Conservation (phyloP, 441 rosid species). For the Metrosideros polymorpha region DNA sequence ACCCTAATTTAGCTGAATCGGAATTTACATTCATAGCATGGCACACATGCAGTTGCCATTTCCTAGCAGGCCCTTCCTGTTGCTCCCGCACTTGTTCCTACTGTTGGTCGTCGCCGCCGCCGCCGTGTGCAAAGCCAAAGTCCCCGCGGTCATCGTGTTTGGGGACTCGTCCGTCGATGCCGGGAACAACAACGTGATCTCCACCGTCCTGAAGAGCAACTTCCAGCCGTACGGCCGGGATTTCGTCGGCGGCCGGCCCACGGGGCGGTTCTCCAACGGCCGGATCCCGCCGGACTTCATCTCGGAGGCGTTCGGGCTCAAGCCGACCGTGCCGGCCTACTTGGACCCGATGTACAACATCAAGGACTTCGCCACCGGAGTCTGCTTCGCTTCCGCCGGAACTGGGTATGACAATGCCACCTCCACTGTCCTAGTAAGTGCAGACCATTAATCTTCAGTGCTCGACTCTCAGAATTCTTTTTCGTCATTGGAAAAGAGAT, state of each 20-base stretch:
- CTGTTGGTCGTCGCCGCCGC: neutral
- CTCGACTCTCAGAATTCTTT: neutral
- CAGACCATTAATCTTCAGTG: neutral
- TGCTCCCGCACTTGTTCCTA: neutral
- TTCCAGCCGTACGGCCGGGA: conserved; percentile 70
- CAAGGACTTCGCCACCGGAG: conserved; percentile 55
- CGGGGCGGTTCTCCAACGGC: conserved; percentile 60
- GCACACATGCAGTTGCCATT: neutral
- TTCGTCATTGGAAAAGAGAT: neutral
- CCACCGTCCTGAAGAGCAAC: conserved; percentile 56
- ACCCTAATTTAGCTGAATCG: neutral
- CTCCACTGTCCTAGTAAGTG: conserved; percentile 45
- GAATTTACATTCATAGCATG: neutral
- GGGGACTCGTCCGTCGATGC: conserved; percentile 69
- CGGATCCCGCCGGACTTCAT: conserved; percentile 58
- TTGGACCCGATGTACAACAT: conserved; percentile 47
- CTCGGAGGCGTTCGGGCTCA: conserved; percentile 57
- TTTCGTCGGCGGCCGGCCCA: conserved; percentile 43
- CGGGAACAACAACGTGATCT: conserved; percentile 49
- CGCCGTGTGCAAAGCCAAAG: conserved; percentile 8
- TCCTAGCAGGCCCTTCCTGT: neutral
- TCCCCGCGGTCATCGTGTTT: conserved; percentile 58
- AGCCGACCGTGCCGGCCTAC: conserved; percentile 56
- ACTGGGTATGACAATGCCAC: conserved; percentile 69
- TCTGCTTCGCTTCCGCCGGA: conserved; percentile 74